Conservation (phyloP, 2,329 filamentous ascomycete genomes). For the Aspergillus pseudoterreus region DNA sequence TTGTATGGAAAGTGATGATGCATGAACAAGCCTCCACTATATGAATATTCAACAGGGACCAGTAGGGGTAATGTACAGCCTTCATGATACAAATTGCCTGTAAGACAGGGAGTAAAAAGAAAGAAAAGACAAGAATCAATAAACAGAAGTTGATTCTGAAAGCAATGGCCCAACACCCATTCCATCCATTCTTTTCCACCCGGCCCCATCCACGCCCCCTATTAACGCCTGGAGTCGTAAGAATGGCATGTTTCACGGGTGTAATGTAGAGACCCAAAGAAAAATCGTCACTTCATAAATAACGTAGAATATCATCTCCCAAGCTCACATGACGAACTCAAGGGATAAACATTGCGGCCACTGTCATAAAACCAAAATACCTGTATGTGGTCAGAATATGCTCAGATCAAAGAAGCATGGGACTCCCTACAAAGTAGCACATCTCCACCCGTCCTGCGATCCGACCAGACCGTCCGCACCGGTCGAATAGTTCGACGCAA, state of each 20-base stretch:
- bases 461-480: constrained; percentile 34
- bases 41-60: neutral
- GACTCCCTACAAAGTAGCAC: constrained; percentile 32
- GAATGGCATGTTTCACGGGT: too few species aligned
- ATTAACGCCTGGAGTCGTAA: too few species aligned
- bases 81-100: neutral
- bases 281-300: neutral
- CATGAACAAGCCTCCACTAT: too few species aligned
- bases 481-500: constrained; percentile 34
- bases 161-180: neutral
- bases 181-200: neutral
- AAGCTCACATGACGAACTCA: constrained; percentile 10
- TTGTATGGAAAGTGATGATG: too few species aligned
- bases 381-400: constrained; percentile 15
- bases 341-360: constrained; percentile 36
- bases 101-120: neutral
- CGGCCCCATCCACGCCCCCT: neutral
- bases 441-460: constrained; percentile 39
- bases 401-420: neutral
- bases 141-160: neutral
- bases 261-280: neutral
- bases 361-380: constrained; percentile 39
- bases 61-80: neutral
- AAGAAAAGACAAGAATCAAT: neutral
- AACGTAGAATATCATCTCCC: neutral